Evolutionary conservation across 129 eudicot genomes (phyloP).

Genomic region (Chrysanthemum seticuspe): DNA sequence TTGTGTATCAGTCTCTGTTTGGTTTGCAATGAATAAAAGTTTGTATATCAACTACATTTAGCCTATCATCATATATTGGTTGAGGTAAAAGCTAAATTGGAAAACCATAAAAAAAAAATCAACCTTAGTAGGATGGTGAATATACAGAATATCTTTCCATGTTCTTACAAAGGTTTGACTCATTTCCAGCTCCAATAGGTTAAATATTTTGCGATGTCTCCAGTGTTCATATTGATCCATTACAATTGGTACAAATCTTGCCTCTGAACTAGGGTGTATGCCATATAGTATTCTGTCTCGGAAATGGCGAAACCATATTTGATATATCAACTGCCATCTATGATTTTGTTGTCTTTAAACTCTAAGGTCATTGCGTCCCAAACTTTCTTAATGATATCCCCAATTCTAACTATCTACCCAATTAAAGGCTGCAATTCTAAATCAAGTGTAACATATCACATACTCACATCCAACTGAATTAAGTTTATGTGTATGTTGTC

Average conservation of each 20-base stretch:
- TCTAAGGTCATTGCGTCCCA: neutral
- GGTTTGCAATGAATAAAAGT: conserved; percentile 19
- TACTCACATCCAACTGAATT: neutral
- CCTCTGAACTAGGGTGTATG: conserved; percentile 1
- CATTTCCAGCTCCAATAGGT: neutral
- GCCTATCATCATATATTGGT: conserved; percentile 3
- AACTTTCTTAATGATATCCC: neutral
- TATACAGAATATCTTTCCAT: neutral
- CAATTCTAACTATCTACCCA: neutral
- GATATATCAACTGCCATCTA: neutral
- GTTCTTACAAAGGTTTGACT: neutral
- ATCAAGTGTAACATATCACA: neutral
- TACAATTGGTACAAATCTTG: neutral
- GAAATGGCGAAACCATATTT: conserved; percentile 7
- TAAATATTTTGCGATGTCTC: neutral
- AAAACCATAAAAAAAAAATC: neutral
- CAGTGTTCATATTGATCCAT: neutral
- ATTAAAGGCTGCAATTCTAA: neutral
- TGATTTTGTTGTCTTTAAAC: conserved; percentile 15
- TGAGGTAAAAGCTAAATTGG: conserved; percentile 10
- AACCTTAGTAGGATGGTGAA: neutral
- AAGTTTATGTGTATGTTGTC: conserved; percentile 1
- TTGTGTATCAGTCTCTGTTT: conserved; percentile 14
- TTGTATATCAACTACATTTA: neutral
- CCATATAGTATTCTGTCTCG: neutral